Conservation (phyloP, 208 protist genomes). For the Leishmania aethiopica region DNA sequence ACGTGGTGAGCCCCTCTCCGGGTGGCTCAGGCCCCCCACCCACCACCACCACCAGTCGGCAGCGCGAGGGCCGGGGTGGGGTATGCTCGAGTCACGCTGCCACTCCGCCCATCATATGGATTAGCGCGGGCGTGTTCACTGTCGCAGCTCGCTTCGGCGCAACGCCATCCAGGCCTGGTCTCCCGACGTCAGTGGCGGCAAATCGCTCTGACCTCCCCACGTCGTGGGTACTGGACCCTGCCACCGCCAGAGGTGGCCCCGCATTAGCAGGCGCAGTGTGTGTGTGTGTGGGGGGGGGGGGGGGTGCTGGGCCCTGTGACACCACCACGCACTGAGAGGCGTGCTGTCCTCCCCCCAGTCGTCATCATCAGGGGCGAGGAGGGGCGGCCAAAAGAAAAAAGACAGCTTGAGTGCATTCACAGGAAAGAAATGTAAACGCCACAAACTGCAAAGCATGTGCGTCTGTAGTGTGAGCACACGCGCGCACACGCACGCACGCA, state of each 20-base stretch:
- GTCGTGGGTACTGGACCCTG: background rate
- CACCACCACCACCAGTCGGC: background rate
- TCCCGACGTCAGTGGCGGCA: background rate
- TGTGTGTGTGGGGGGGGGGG: no score
- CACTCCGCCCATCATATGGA: background rate
- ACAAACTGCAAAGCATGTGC: no score
- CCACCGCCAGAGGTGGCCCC: background rate
- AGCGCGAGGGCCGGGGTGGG: background rate
- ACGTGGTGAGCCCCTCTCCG: background rate
- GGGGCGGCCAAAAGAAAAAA: background rate
- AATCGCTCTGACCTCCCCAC: background rate
- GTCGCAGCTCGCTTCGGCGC: background rate
- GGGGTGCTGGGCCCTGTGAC: background rate
- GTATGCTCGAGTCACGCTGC: background rate
- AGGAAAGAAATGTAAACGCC: no score
- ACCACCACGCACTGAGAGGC: background rate
- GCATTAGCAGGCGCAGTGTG: background rate
- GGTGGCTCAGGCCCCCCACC: no score
- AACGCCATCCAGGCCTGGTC: background rate
- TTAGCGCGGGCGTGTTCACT: background rate
- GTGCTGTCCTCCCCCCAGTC: background rate
- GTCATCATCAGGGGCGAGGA: background rate
- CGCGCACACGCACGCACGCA: no score
- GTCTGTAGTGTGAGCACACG: no score
- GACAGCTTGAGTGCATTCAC: no score